Percentiles rank a stretch among this genome's conserved stretches.
phyloP scores from a whole-genome alignment of 371 early-diverging fungal genomes.

The Polyrhizophydium stewartii region DNA sequence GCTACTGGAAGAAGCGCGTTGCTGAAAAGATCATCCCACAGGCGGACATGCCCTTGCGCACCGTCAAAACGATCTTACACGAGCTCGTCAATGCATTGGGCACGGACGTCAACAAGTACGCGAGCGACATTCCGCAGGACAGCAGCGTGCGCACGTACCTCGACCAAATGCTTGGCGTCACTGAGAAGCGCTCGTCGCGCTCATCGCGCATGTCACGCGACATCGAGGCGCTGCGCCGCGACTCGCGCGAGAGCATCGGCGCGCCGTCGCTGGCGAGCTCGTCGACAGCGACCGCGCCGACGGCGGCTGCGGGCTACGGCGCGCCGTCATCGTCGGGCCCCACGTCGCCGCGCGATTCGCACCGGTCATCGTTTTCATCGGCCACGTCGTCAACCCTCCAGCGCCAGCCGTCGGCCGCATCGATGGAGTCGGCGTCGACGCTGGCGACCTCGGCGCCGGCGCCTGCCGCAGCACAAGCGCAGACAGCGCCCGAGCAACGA shows the following conservation, averaged over 20 bases:
- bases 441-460: background rate
- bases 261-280: background rate
- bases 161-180: conserved; percentile 23
- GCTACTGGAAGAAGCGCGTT: conserved; percentile 81
- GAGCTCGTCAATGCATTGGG: conserved; percentile 70
- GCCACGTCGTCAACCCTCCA: no score
- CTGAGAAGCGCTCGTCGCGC: background rate
- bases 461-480: no score
- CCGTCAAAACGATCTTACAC: conserved; percentile 85
- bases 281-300: no score
- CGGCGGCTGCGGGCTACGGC: no score
- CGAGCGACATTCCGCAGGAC: conserved; percentile 57
- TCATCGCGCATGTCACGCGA: background rate
- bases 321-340: background rate
- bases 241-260: background rate
- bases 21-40: conserved; percentile 59
- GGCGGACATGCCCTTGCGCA: conserved; percentile 90
- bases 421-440: background rate
- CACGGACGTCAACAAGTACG: conserved; percentile 55
- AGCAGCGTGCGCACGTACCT: conserved; percentile 29
- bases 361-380: no score
- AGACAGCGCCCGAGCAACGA: no score
- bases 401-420: no score
- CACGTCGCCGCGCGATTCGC: background rate
- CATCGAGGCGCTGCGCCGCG: background rate